phyloP scores from a whole-genome alignment of 257 asterid genomes.

The Fraxinus pennsylvanica region DNA sequence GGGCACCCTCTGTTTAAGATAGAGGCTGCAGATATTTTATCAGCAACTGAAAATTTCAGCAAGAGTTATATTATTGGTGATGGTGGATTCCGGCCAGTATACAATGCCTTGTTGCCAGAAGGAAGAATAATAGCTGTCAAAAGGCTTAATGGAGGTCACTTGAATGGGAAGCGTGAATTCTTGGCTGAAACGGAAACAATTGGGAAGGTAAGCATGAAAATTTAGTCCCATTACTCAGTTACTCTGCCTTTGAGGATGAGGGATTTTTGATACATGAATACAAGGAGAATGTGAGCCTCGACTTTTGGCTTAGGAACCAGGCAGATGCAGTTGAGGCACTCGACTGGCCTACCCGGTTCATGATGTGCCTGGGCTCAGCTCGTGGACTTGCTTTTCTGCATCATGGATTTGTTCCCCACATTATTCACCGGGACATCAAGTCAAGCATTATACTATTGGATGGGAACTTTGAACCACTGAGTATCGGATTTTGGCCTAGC shows the following conservation, averaged over 20 bases:
- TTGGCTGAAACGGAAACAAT: constrained; percentile 80
- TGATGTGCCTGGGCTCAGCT: constrained; percentile 67
- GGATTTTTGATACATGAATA: constrained; percentile 63
- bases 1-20: constrained; percentile 60
- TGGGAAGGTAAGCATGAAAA: constrained; percentile 78
- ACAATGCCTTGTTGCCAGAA: constrained; percentile 49
- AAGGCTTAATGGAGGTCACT: constrained; percentile 63
- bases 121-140: constrained; percentile 65
- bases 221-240: constrained; percentile 66
- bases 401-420: constrained; percentile 76
- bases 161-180: constrained; percentile 70
- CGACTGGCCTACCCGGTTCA: constrained; percentile 70
- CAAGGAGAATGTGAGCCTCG: constrained; percentile 88
- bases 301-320: constrained; percentile 57
- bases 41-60: constrained; percentile 77
- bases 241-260: constrained; percentile 64
- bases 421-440: constrained; percentile 80
- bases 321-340: constrained; percentile 42
- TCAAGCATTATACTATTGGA: constrained; percentile 71
- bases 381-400: constrained; percentile 73
- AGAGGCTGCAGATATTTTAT: constrained; percentile 53
- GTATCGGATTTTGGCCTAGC: constrained; percentile 86
- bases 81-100: constrained; percentile 80
- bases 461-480: constrained; percentile 49
- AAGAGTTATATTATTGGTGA: constrained; percentile 64